These are phyloP conservation scores for Raffaelea ambrosiae DNA, from an alignment of 2,329 filamentous ascomycete genomes.

Conservation along the genomic window DNA sequence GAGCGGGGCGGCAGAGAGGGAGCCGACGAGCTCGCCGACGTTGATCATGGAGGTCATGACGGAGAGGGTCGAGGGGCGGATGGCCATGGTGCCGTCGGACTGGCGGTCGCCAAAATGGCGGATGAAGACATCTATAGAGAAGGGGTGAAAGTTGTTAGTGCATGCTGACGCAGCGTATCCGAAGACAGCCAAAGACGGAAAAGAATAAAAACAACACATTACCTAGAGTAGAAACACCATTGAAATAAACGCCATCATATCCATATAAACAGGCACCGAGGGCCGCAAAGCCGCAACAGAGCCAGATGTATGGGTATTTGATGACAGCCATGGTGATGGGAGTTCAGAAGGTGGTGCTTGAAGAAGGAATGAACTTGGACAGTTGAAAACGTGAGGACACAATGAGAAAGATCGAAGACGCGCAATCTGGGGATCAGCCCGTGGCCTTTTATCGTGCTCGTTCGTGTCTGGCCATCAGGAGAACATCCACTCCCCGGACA, in stretches of 20 bases:
- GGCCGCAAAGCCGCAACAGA: constrained; percentile 26
- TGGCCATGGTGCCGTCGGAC: background rate
- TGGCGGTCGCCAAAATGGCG: constrained; percentile 21
- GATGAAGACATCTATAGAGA: constrained; percentile 22
- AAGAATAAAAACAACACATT: constrained; percentile 4
- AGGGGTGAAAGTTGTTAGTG: too few relatives aligned
- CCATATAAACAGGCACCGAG: constrained; percentile 28
- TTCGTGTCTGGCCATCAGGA: too few relatives aligned
- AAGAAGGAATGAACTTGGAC: background rate
- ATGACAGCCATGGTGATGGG: constrained; percentile 6
- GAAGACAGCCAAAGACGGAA: too few relatives aligned
- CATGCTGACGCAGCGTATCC: too few relatives aligned
- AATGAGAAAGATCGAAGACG: too few relatives aligned
- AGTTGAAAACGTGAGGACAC: too few relatives aligned
- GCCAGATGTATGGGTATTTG: constrained; percentile 22
- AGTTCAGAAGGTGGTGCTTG: background rate
- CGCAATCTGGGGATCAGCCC: too few relatives aligned
- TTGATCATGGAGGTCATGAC: constrained; percentile 27
- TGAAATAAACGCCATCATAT: constrained; percentile 28
- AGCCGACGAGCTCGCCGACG: constrained; percentile 28
- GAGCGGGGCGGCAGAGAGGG: constrained; percentile 24
- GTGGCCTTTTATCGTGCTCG: too few relatives aligned
- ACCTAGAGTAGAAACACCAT: constrained; percentile 24
- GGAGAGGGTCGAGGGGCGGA: background rate
- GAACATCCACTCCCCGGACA: too few relatives aligned